phyloP scores from a whole-genome alignment of 1,284 basidiomycete genomes.

The Sanghuangporus sanghuang region DNA sequence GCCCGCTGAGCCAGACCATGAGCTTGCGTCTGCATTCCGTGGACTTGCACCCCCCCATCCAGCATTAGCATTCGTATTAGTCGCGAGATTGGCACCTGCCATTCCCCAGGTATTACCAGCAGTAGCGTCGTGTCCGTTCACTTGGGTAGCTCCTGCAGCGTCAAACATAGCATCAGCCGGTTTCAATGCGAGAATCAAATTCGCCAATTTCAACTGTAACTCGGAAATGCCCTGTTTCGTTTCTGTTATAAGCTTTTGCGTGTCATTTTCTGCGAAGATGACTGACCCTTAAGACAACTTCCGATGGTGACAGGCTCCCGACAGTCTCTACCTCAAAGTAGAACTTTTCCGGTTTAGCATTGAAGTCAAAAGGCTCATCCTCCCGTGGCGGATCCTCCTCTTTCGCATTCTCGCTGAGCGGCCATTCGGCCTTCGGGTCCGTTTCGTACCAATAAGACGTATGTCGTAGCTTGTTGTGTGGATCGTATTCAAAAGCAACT shows the following conservation, averaged over 20 bases:
- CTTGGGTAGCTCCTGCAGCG: not conserved
- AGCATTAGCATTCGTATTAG: not conserved
- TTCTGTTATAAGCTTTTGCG: not conserved
- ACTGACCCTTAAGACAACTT: constrained; percentile 79
- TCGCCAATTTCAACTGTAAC: constrained; percentile 78
- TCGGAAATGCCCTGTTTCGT: constrained; percentile 66
- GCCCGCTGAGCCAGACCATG: constrained; percentile 18
- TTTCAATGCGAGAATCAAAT: constrained; percentile 71
- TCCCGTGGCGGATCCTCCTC: constrained; percentile 81
- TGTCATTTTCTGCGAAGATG: not conserved
- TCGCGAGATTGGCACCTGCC: not conserved
- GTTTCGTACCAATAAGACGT: constrained; percentile 95
- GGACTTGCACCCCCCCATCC: constrained; percentile 25
- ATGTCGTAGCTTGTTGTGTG: constrained; percentile 94
- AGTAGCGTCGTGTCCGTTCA: constrained; percentile 23
- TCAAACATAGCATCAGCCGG: constrained; percentile 37
- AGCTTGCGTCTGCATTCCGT: constrained; percentile 22
- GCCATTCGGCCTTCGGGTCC: constrained; percentile 78
- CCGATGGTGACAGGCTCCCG: constrained; percentile 82
- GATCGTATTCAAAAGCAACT: constrained; percentile 97
- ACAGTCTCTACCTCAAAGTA: constrained; percentile 92
- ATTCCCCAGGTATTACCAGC: constrained; percentile 25
- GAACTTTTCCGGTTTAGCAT: constrained; percentile 82
- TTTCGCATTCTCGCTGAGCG: constrained; percentile 71
- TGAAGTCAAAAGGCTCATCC: constrained; percentile 80